Conservation (phyloP, 2,329 filamentous ascomycete species). For the Colletotrichum sp. region DNA sequence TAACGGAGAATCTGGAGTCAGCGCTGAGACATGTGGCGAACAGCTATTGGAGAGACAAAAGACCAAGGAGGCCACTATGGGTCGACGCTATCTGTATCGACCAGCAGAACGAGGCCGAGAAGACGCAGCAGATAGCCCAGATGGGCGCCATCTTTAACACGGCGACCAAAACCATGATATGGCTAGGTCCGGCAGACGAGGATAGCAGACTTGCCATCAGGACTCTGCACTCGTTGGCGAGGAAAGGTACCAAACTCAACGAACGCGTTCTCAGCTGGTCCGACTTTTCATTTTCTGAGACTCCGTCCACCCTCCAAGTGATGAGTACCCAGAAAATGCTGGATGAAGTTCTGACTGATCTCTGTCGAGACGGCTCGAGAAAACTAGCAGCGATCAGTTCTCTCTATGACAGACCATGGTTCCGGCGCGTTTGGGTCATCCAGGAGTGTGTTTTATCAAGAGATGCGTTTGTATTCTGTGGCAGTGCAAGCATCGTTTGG, state of each 20-base stretch:
- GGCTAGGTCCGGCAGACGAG: neutral
- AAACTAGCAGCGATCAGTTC: too few relatives aligned
- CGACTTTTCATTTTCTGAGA: neutral
- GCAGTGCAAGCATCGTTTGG: neutral
- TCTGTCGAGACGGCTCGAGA: too few relatives aligned
- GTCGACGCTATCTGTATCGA: constrained; percentile 1
- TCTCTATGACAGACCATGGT: too few relatives aligned
- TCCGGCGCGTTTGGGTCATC: neutral
- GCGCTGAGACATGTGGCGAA: neutral
- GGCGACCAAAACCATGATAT: neutral
- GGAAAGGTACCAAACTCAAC: too few relatives aligned
- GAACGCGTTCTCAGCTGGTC: neutral
- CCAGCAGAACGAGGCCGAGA: neutral
- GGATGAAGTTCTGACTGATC: too few relatives aligned
- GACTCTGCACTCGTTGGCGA: neutral
- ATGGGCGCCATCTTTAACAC: neutral
- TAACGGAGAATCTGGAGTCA: neutral
- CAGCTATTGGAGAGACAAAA: too few relatives aligned
- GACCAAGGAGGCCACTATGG: neutral
- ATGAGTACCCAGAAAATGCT: too few relatives aligned
- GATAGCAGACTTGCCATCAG: neutral
- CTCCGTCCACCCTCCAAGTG: too few relatives aligned
- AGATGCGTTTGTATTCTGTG: neutral
- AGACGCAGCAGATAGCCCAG: neutral
- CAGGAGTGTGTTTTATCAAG: neutral